phyloP scores from a whole-genome alignment of 495 filamentous ascomycete genomes.

The Daldinia bambusicola region DNA sequence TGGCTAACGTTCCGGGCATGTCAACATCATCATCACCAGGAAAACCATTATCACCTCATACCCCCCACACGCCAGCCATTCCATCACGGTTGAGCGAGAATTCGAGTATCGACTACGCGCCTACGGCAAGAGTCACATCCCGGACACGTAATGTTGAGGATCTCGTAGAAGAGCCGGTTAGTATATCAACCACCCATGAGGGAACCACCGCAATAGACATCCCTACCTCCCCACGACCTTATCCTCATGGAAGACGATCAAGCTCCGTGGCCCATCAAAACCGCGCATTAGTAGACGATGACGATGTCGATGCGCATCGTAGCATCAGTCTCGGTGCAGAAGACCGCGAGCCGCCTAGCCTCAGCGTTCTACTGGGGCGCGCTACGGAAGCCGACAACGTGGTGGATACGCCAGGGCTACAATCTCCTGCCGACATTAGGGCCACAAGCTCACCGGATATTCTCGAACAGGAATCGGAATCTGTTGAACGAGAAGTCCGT shows the following conservation, averaged over 20 bases:
- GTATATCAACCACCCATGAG: slow-evolving; percentile 52
- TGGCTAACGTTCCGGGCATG: slow-evolving; percentile 86
- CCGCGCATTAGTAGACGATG: slow-evolving; percentile 67
- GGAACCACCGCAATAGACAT: slow-evolving; percentile 83
- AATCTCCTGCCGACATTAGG: slow-evolving; percentile 58
- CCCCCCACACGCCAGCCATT: slow-evolving; percentile 91
- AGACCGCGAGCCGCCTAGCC: slow-evolving; percentile 67
- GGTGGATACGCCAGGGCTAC: slow-evolving; percentile 50
- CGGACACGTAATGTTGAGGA: slow-evolving; percentile 32
- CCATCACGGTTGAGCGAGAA: slow-evolving; percentile 91
- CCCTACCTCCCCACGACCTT: slow-evolving; percentile 77
- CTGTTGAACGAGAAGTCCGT: slow-evolving; percentile 50
- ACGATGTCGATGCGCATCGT: slow-evolving; percentile 71
- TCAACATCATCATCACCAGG: slow-evolving; percentile 86
- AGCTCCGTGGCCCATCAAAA: slow-evolving; percentile 83
- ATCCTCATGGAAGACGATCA: slow-evolving; percentile 71
- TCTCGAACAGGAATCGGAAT: slow-evolving; percentile 57
- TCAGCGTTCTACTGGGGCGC: slow-evolving; percentile 65
- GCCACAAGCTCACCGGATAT: slow-evolving; percentile 52
- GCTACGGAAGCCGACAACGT: slow-evolving; percentile 48
- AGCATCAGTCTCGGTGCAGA: slow-evolving; percentile 81
- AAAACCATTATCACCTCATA: slow-evolving; percentile 92
- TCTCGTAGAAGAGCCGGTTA: slow-evolving; percentile 57
- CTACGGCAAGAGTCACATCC: slow-evolving; percentile 40
- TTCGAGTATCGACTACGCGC: slow-evolving; percentile 79